A percentile compares a stretch with the other conserved stretches of the same genome.
phyloP scores from a whole-genome alignment of 306 rosid species.

The Cucumis sativus region DNA sequence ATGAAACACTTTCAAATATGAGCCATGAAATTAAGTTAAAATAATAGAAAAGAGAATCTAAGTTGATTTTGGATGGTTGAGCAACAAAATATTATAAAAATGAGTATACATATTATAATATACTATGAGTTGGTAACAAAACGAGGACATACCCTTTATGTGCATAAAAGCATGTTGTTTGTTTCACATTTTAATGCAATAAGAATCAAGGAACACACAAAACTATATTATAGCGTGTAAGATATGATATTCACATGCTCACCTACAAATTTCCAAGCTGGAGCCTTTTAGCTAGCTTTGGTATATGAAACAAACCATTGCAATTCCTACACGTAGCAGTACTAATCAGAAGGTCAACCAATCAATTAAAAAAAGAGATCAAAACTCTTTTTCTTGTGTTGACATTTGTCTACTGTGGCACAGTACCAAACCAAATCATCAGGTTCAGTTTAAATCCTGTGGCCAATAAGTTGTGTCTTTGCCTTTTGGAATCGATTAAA shows the following conservation, averaged over 20 bases:
- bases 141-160: neutral
- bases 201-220: neutral
- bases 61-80: slow-evolving; percentile 1
- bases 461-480: neutral
- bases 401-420: slow-evolving; percentile 24
- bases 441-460: neutral
- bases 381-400: slow-evolving; percentile 2
- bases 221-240: slow-evolving; percentile 18
- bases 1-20: neutral
- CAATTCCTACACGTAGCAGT: slow-evolving; percentile 18
- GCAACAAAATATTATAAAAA: slow-evolving; percentile 7
- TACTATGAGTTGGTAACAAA: neutral
- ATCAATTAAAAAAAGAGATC: neutral
- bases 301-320: neutral
- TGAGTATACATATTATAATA: neutral
- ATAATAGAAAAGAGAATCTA: neutral
- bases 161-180: neutral
- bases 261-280: slow-evolving; percentile 18
- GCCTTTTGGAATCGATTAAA: neutral
- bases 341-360: slow-evolving; percentile 28
- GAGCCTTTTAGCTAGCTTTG: neutral
- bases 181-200: neutral
- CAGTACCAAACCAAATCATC: neutral
- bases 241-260: slow-evolving; percentile 11
- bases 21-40: neutral